A percentile compares a stretch with the other conserved stretches of the same genome.
These are phyloP conservation scores for Gillenia trifoliata DNA, from an alignment of 306 rosid genomes.

Conservation along the genomic window DNA sequence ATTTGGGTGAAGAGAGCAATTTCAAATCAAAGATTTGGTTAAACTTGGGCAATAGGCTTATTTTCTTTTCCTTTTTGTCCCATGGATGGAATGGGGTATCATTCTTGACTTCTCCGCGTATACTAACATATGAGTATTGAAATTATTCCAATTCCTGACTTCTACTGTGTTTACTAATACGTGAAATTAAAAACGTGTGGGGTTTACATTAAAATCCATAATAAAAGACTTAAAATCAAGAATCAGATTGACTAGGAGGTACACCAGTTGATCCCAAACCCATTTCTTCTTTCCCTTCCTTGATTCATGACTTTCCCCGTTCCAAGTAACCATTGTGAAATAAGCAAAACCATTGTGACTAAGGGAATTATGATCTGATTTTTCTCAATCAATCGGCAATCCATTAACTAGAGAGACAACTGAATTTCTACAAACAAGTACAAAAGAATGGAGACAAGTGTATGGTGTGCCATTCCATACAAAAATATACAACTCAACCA, in stretches of 20 bases:
- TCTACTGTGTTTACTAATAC: no score
- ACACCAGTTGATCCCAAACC: no score
- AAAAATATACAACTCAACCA: neutral
- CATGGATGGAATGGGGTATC: neutral
- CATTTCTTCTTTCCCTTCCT: no score
- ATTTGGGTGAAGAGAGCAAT: neutral
- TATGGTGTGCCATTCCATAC: constrained; percentile 21
- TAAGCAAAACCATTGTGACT: neutral
- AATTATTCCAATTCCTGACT: no score
- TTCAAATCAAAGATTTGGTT: neutral
- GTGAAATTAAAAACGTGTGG: no score
- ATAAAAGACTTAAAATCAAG: no score
- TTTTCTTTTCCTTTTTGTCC: neutral
- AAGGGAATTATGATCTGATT: neutral
- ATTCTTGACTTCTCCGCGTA: no score
- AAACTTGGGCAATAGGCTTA: neutral
- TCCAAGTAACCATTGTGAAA: no score
- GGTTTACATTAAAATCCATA: no score
- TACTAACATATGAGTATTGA: no score
- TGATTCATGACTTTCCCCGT: no score
- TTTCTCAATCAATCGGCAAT: neutral
- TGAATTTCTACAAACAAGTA: constrained; percentile 11
- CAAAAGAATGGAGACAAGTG: constrained; percentile 17
- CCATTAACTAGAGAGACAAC: neutral
- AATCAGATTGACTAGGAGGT: no score